phyloP scores from a whole-genome alignment of 192 early-diverging fungal species.

The Rhizoclosmatium globosum region DNA sequence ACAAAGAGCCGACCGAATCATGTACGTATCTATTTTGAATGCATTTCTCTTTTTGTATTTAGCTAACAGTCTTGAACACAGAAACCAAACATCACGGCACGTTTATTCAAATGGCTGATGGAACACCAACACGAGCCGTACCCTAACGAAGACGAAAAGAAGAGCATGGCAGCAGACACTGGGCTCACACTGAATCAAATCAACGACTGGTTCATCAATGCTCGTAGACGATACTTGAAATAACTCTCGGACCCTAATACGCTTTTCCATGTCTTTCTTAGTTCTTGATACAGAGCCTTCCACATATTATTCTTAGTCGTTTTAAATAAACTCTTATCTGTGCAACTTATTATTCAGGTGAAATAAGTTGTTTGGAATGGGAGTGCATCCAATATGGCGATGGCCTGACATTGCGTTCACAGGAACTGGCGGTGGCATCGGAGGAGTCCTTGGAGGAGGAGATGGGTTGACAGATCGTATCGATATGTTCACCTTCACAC shows the following conservation, averaged over 20 bases:
- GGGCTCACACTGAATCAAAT: conserved; percentile 70
- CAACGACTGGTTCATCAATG: conserved; percentile 83
- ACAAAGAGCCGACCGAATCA: conserved; percentile 24
- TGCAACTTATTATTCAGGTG: neutral
- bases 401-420: conserved; percentile 29
- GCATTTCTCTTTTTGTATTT: neutral
- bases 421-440: conserved; percentile 29
- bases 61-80: conserved; percentile 8
- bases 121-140: conserved; percentile 72
- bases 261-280: neutral
- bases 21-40: neutral
- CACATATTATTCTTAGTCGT: too few species aligned
- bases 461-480: conserved; percentile 5
- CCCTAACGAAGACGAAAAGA: conserved; percentile 74
- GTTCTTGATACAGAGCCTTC: neutral
- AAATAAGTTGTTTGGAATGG: neutral
- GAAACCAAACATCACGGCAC: conserved; percentile 43
- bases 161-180: conserved; percentile 58
- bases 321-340: too few species aligned
- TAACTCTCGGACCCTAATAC: neutral
- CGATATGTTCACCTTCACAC: conserved; percentile 27
- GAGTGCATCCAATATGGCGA: conserved; percentile 2
- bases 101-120: conserved; percentile 72
- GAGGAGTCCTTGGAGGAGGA: conserved; percentile 18
- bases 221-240: conserved; percentile 58